Base-by-base conservation (phyloP, 257 asterid genomes). In the Nicotiana tabacum region DNA sequence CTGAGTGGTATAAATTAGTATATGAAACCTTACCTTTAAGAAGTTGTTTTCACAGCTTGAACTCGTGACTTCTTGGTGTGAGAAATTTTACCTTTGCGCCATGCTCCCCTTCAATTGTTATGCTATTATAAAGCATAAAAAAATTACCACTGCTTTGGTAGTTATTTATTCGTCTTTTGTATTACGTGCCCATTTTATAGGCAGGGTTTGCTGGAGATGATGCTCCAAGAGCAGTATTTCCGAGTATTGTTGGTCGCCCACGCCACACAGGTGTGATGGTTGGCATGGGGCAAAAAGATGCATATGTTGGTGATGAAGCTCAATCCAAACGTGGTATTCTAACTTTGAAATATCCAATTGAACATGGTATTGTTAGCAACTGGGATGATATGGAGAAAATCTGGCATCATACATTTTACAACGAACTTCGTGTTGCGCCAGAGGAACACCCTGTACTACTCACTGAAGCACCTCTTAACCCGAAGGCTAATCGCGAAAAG, bases 171-270 rank as follows among this genome's bases (percentile, higher is more conserved):
- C 5, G 1, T 32, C 30, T 29, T 82, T 55, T 55, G 16, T 48
- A 2, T 32, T 81, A 5, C 53, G 39, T 18, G 6, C 27, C 39
- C 11, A 37, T 3, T 18, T 13, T 83, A 4, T 18, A 86, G 88
- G 88, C 86, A 39, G 88, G 88, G 58, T 86, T 86, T 83, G 86
- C 86, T 81, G 88, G 88, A 83, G 88, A 86, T 60, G 88, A 83
- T 83, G 86, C 88, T 32, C 88, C 88, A 56, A 21, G 88, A 82
- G 88, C 88, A 60, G 88, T 85, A 53, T 85, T 85, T 51, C 88
- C 88, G 2, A 86, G 86, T 84, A 86, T 86, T 80, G 88, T 85
- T 55, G 88, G 88, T 61, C 82, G 88, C 37, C 88, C 88, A 16
- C 85, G 88, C 17, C 88, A 85, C 82, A 78, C 84, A 2, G 88